Evolutionary conservation across 2,329 filamentous ascomycete species (phyloP).

Genomic region (Pseudogymnoascus sp.): DNA sequence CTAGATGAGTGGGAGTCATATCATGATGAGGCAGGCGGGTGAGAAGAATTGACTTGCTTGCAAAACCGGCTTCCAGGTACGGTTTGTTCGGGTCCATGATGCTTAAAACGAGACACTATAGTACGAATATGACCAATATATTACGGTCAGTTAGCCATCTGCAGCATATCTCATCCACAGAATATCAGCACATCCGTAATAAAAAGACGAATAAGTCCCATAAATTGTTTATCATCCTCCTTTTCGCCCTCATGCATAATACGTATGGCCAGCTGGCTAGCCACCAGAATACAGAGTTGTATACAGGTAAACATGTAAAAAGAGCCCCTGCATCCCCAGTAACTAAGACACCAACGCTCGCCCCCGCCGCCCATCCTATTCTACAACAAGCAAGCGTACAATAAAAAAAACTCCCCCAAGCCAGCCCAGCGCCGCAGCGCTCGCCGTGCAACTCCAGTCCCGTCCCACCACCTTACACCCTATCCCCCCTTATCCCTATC

Average conservation of each 20-base stretch:
- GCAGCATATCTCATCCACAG: background rate
- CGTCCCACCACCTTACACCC: background rate
- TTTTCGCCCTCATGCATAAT: background rate
- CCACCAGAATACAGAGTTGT: background rate
- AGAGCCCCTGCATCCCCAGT: background rate
- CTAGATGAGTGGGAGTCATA: too few species aligned
- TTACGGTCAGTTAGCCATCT: too few species aligned
- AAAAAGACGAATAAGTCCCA: background rate
- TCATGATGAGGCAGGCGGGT: too few species aligned
- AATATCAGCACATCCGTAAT: background rate
- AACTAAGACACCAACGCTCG: background rate
- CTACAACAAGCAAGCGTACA: background rate
- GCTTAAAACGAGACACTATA: too few species aligned
- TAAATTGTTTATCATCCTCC: background rate
- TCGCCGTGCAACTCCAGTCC: conserved; percentile 2
- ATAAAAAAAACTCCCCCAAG: background rate
- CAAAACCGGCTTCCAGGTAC: too few species aligned
- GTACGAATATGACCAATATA: too few species aligned
- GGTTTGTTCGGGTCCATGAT: too few species aligned
- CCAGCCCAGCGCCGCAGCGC: background rate
- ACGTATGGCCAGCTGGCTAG: background rate
- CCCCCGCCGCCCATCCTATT: background rate
- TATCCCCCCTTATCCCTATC: background rate
- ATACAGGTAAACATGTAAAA: background rate
- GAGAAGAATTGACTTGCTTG: too few species aligned